These are phyloP conservation scores for Anethum foeniculum DNA, from an alignment of 140 eudicot species.

Conservation along the genomic window DNA sequence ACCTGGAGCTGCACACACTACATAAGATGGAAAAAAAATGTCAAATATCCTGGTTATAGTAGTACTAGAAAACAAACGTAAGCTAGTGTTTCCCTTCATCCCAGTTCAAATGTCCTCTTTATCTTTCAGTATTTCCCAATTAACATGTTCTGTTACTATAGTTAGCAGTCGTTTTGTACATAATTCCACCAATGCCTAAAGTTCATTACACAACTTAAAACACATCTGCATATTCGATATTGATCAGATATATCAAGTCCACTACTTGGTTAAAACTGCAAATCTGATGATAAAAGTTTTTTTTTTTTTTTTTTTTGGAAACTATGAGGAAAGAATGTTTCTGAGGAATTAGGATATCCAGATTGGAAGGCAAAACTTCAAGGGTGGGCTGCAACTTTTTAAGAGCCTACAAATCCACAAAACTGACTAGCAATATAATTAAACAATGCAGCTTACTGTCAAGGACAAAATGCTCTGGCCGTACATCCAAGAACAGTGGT, in stretches of 20 bases:
- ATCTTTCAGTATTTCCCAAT: neutral
- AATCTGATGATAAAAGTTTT: neutral
- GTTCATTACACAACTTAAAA: neutral
- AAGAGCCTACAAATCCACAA: neutral
- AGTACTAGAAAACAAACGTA: neutral
- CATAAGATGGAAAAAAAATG: slow-evolving; percentile 12
- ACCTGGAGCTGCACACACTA: slow-evolving; percentile 99
- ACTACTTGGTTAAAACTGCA: neutral
- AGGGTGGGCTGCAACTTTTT: neutral
- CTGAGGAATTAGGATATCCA: neutral
- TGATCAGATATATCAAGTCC: neutral
- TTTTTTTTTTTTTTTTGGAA: neutral
- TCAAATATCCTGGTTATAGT: neutral
- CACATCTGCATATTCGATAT: neutral
- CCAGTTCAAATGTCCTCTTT: neutral
- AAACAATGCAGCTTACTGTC: slow-evolving; percentile 63
- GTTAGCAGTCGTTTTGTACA: neutral
- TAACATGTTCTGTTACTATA: neutral
- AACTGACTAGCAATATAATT: slow-evolving; percentile 7
- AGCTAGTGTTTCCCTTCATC: neutral
- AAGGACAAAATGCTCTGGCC: slow-evolving; percentile 80
- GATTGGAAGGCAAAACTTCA: neutral
- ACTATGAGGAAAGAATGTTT: neutral
- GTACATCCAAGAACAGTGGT: slow-evolving; percentile 85
- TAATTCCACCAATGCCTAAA: neutral